Evolutionary conservation across 208 protist genomes (phyloP), one percentile per base, ranked within the genome.

Genomic region (Trypanosoma conorhini): DNA sequence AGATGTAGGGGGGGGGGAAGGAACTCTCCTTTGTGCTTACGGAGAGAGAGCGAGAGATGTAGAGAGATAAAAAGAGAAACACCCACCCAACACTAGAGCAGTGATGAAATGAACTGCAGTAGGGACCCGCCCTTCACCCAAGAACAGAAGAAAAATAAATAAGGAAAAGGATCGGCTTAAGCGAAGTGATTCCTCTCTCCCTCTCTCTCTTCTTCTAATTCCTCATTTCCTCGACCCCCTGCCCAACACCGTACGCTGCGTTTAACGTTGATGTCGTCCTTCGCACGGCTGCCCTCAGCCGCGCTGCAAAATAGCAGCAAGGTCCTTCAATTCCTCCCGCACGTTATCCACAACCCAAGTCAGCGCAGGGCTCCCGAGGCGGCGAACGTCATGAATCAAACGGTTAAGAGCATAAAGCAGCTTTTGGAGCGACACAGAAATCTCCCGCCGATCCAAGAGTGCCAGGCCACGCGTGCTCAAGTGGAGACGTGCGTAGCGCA

Each of bases 341-440:
- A 73, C 58, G 7, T 22, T 56, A 21, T 62, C 67, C 35, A 76
- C 58, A 33, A 79, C 42, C 51, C 15, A 58, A 7, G 59, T 63
- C 17, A 82, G 62, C 21, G 31, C 50, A 3, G 66, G 48, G 21
- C 70, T 82, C 50, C 72, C 77, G 5, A 79, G 35, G 28, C 73
- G 60, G 28, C 67, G 69, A 55, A 77, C 71, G 44, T 80, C 72
- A 24, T 79, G 62, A 44, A 69, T 62, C 12, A 71, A 50, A 10
- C 52, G 51, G 30, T 44, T 35, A 8, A 93, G 81, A 21, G 81
- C 76, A 64, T 80, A 66, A 48, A 83, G 51, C 26, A 89, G 67
- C 24, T 81, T 77, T 26, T 90, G 76, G 19, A 80, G 66, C 0
- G 69, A 64, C 35, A 63, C 64, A 2, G 38, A 67, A 50, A 92